phyloP scores from a whole-genome alignment of 148 eudicot genomes.

The Linanthus parryae region DNA sequence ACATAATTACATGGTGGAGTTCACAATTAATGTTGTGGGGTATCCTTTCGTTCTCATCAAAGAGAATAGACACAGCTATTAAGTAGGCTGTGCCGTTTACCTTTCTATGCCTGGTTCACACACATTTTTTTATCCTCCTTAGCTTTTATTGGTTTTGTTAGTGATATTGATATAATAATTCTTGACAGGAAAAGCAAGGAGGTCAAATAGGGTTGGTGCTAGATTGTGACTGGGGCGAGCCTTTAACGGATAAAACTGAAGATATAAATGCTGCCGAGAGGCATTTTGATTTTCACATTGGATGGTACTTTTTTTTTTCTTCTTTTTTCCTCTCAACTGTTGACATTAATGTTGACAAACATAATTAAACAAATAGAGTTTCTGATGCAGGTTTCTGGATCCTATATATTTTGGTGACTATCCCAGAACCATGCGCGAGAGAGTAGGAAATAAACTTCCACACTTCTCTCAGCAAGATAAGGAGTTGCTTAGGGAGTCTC shows the following conservation, averaged over 20 bases:
- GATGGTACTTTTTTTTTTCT: conserved; percentile 51
- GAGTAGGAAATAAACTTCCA: conserved; percentile 59
- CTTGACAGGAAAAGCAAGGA: conserved; percentile 48
- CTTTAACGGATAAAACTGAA: conserved; percentile 58
- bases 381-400: conserved; percentile 58
- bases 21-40: no score
- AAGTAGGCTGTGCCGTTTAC: no score
- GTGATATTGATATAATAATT: no score
- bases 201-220: conserved; percentile 66
- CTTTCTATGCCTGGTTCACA: no score
- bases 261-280: conserved; percentile 68
- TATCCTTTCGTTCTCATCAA: no score
- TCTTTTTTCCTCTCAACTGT: no score
- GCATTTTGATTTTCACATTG: conserved; percentile 76
- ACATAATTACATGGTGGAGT: no score
- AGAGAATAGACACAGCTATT: no score
- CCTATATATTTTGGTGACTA: conserved; percentile 76
- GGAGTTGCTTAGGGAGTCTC: conserved; percentile 42
- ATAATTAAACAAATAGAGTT: no score
- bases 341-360: no score
- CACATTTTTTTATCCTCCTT: no score
- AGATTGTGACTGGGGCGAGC: conserved; percentile 89
- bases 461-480: conserved; percentile 52
- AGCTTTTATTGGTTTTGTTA: no score
- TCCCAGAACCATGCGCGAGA: conserved; percentile 66